phyloP scores from a whole-genome alignment of 257 asterid species.

The Hygrophila difformis region DNA sequence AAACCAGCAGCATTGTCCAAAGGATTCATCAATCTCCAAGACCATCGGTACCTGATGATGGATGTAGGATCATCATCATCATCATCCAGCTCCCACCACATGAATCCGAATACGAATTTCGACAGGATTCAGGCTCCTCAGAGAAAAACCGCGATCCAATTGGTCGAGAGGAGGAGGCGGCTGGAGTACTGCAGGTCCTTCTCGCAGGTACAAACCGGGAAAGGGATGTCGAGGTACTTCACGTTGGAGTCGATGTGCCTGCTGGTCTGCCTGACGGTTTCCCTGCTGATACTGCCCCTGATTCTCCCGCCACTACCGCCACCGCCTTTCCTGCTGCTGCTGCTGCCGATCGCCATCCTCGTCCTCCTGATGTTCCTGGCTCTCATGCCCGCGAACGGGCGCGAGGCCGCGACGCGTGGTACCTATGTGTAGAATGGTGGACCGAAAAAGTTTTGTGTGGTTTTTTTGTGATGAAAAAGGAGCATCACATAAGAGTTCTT shows the following conservation, averaged over 20 bases:
- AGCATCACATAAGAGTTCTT: slow-evolving; percentile 10
- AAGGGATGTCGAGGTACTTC: slow-evolving; percentile 28
- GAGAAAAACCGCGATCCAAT: not conserved
- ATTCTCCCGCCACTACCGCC: slow-evolving; percentile 87
- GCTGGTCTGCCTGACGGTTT: slow-evolving; percentile 48
- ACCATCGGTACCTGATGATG: slow-evolving; percentile 21
- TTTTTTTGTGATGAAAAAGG: not conserved
- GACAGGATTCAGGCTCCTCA: slow-evolving; percentile 2
- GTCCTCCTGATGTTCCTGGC: slow-evolving; percentile 59
- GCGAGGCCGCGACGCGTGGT: slow-evolving; percentile 11
- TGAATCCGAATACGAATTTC: too few relatives aligned
- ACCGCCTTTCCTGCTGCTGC: slow-evolving; percentile 62
- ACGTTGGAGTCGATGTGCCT: too few relatives aligned
- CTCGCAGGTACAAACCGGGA: slow-evolving; percentile 18
- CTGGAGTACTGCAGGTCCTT: slow-evolving; percentile 15
- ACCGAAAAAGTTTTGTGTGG: not conserved
- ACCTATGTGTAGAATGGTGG: slow-evolving; percentile 6
- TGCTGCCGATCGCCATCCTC: slow-evolving; percentile 53
- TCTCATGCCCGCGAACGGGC: slow-evolving; percentile 42
- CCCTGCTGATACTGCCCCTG: slow-evolving; percentile 64
- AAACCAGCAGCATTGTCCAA: slow-evolving; percentile 12
- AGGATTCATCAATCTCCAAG: slow-evolving; percentile 14
- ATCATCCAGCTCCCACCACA: too few relatives aligned
- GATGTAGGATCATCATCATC: slow-evolving; percentile 7
- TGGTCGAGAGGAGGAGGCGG: slow-evolving; percentile 7